These are phyloP conservation scores for Scutellaria galericulata DNA, from an alignment of 257 asterid species.

Conservation along the genomic window DNA sequence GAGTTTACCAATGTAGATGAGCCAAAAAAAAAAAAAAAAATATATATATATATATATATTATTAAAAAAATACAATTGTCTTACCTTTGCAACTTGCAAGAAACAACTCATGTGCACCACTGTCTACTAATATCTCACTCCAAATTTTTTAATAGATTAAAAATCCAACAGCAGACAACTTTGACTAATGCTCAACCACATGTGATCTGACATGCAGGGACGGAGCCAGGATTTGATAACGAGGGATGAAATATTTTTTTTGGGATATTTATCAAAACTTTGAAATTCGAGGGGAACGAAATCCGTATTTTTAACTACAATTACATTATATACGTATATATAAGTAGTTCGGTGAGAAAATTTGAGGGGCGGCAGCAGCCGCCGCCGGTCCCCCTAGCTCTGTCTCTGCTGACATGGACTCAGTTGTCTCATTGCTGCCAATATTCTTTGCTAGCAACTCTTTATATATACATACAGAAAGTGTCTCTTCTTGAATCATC, in stretches of 20 bases:
- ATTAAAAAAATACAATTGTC: neutral
- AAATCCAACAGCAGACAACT: conserved; percentile 26
- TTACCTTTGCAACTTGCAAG: neutral
- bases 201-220: conserved; percentile 46
- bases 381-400: no score
- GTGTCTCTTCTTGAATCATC: conserved; percentile 14
- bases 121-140: conserved; percentile 22
- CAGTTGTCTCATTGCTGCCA: conserved; percentile 19
- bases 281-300: no score
- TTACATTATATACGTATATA: no score
- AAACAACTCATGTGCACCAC: conserved; percentile 37
- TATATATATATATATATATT: no score
- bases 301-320: no score
- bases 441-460: neutral
- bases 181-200: conserved; percentile 45
- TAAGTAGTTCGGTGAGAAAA: no score
- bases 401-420: no score
- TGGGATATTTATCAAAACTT: no score
- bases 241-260: no score
- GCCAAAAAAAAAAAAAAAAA: neutral
- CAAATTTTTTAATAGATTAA: neutral
- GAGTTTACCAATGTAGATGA: no score
- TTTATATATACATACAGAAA: neutral
- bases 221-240: no score
- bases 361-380: no score